Percentiles rank a stretch among this genome's conserved stretches.
phyloP scores from a whole-genome alignment of 2,329 filamentous ascomycete genomes.

The Aspergillus niger region DNA sequence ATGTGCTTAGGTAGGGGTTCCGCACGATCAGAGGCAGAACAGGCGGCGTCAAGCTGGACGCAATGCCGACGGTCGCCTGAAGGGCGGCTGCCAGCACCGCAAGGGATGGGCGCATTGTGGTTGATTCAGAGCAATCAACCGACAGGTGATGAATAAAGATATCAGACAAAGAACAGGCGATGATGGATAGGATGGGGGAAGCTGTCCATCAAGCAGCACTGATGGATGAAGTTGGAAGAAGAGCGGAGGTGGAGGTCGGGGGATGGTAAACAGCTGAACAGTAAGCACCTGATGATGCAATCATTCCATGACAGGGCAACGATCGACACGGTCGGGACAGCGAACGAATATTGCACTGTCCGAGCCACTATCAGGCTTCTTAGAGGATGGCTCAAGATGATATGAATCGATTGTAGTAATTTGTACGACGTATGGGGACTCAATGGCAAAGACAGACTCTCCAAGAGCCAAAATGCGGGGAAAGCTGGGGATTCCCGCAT shows the following conservation, averaged over 20 bases:
- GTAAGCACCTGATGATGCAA: constrained; percentile 17
- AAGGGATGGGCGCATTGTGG: constrained; percentile 35
- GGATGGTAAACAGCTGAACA: neutral
- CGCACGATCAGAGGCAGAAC: constrained; percentile 73
- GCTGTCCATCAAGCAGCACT: neutral
- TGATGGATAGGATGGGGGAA: neutral
- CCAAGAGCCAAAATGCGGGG: constrained; percentile 13
- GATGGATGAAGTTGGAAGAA: neutral
- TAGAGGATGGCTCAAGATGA: neutral
- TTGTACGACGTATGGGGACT: neutral
- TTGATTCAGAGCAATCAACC: neutral
- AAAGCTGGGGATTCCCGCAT: constrained; percentile 6
- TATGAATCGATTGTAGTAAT: neutral
- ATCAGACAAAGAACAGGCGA: neutral
- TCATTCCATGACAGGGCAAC: constrained; percentile 6
- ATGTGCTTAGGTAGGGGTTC: constrained; percentile 76
- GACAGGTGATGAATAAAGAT: neutral
- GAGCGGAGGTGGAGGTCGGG: neutral
- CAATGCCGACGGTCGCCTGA: constrained; percentile 47
- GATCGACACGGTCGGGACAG: constrained; percentile 3
- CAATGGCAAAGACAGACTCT: neutral
- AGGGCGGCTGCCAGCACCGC: constrained; percentile 38
- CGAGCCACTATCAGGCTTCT: neutral
- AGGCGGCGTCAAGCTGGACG: constrained; percentile 61
- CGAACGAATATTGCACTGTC: neutral